Evolutionary conservation across 768 basidiomycete species (phyloP), one percentile per base, ranked within the genome.

Genomic region (Mycena belliarum): DNA sequence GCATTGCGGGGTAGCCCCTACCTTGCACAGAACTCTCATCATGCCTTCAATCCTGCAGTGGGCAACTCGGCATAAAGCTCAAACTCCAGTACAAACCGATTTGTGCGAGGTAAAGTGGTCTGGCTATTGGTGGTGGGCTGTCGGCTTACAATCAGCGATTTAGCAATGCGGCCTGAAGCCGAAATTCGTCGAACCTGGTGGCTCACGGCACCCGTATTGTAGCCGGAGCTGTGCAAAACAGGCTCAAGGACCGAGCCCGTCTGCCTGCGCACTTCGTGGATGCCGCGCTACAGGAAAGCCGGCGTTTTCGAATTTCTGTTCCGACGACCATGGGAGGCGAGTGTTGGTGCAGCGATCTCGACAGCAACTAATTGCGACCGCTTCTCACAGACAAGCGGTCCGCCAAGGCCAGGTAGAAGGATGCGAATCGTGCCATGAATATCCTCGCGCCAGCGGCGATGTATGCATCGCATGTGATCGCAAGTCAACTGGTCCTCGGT

Each of bases 121-220:
- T 12, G 6, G 24, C 21, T n/a, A 38, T 21, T 35, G 21, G 29
- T 52, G 52, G 53, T 61, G 54, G 49, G 43, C 42, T 47, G 32
- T 45, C 9, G 26, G 48, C 47, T 57, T 38, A 50, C 43, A 24
- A 52, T 49, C 43, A 26, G 49, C 46, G 48, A 26, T 54, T 47
- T 54, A 87, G 86, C 77, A 78, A 55, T 87, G 86, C 69, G 79
- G 82, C 15, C 74, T 74, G 57, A 85, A 79, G 68, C 83, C 84
- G 15, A 87, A 83, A 73, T 86, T 79, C 66, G 69, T 83, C n/a
- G 86, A 86, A 55, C 58, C 62, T 63, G 77, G 80, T 58, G 86
- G 85, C 18, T 69, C 75, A 59, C 76, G 76, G 60, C 84, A 86
- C 64, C 76, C 80, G 29, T 87, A 81, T 66, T 87, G 85, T 65